Percentiles rank a stretch among this genome's conserved stretches.
Conservation (phyloP, 2,329 filamentous ascomycete species). For the Apiospora marii region DNA sequence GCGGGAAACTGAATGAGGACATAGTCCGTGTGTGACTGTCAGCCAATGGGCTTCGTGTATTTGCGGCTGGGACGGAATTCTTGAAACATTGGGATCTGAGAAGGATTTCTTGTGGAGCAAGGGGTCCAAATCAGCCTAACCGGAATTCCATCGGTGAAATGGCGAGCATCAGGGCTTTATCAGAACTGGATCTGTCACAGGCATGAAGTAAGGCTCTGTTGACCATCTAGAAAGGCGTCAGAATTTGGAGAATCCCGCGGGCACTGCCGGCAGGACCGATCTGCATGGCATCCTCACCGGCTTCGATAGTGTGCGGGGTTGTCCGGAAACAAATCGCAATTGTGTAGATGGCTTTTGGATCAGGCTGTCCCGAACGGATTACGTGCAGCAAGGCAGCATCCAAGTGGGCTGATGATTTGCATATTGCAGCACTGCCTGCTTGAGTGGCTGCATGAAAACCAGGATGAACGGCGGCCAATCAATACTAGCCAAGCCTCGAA, state of each 20-base stretch:
- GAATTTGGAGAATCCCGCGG: neutral
- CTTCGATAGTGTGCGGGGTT: neutral
- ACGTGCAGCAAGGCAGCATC: neutral
- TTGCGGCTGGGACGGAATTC: neutral
- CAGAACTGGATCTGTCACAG: neutral
- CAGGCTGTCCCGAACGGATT: neutral
- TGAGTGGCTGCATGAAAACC: neutral
- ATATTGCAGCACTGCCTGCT: neutral
- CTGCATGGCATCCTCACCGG: neutral
- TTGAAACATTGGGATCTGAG: neutral
- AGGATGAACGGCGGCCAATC: neutral
- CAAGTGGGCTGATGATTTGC: neutral
- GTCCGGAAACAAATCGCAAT: neutral
- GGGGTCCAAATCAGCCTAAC: neutral
- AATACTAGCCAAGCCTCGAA: neutral
- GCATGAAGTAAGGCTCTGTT: neutral
- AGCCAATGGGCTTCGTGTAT: neutral
- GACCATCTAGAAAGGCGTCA: neutral
- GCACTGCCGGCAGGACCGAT: neutral
- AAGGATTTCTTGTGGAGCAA: neutral
- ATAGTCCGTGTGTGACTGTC: neutral
- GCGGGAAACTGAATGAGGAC: neutral
- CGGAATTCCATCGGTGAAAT: neutral
- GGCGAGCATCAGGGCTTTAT: neutral
- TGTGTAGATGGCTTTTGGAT: neutral